Evolutionary conservation across 1,284 basidiomycete genomes (phyloP), one percentile per base, ranked within the genome.

Genomic region (Blastosporella zonata): DNA sequence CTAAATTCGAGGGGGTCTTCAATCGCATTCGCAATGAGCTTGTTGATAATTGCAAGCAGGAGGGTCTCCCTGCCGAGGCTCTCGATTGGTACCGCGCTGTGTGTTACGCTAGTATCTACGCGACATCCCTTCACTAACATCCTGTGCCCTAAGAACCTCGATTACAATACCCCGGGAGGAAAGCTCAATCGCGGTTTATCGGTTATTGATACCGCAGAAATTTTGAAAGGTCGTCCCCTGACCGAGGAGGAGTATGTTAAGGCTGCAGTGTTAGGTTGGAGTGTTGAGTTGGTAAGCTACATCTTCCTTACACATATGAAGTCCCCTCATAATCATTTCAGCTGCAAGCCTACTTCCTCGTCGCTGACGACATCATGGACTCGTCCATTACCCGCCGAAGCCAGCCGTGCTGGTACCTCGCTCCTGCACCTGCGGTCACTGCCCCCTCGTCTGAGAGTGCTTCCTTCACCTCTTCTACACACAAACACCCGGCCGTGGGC

Each of bases 351-450:
- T 98, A 90, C 73, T 98, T 98, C 82, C 82, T 99, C 48, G 95
- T 99, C 48, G 84, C 93, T 18, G 96, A 99, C 70, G 96, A 99
- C 68, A 95, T 99, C 68, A 99, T 98, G 95, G 97, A 99, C 67
- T 69, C 80, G 20, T 92, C 87, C 43, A 84, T 97, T 61, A 99
- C 95, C 5, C 89, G 97, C 34, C 86, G 96, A n/a, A 89, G 91
- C n/a, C 95, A 98, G 67, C 91, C 95, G 0, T 99, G 96, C 72
- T 99, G 93, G 91, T 99, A 96, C 74, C 79, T 82, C 53, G 42
- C 58, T 5, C 39, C 55, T 13, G 55, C 58, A 29, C 58, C 58
- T 3, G 53, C 52, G 0, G 46, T 60, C 22, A 54, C 56, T n/a
- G 45, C 56, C 10, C 56, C 58, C 18, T 54, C 58, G 9, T 39